A percentile compares a stretch with the other conserved stretches of the same genome.
Evolutionary conservation across 2,329 filamentous ascomycete species (phyloP).

Genomic region (Diaporthe ilicicola): DNA sequence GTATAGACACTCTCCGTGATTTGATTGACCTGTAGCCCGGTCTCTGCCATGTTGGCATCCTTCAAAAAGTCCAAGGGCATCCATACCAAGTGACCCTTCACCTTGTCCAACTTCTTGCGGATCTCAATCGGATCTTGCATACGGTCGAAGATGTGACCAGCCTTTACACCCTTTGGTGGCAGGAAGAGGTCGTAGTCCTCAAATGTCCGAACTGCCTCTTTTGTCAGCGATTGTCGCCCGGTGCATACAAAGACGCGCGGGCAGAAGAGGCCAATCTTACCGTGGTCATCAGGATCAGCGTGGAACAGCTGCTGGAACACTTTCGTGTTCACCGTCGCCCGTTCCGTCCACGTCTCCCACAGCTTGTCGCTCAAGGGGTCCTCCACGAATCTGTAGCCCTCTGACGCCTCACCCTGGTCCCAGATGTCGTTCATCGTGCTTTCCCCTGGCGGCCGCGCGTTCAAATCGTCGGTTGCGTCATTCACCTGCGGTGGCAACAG

Average conservation of each 20-base stretch:
- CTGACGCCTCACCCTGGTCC: constrained; percentile 69
- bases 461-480: constrained; percentile 72
- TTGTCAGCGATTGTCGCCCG: neutral
- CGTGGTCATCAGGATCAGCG: constrained; percentile 87
- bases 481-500: constrained; percentile 78
- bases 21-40: constrained; percentile 83
- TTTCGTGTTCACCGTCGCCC: constrained; percentile 75
- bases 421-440: constrained; percentile 71
- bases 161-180: constrained; percentile 73
- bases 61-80: constrained; percentile 90
- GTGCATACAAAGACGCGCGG: neutral
- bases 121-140: constrained; percentile 79
- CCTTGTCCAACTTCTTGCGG: constrained; percentile 76
- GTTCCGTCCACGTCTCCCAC: constrained; percentile 73
- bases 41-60: constrained; percentile 89
- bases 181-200: constrained; percentile 87
- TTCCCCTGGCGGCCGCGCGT: constrained; percentile 76
- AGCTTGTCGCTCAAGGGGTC: constrained; percentile 76
- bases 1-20: constrained; percentile 90
- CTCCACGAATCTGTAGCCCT: constrained; percentile 70
- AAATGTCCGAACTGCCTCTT: constrained; percentile 77
- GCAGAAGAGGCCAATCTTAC: constrained; percentile 50
- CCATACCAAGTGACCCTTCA: constrained; percentile 92
- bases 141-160: constrained; percentile 87
- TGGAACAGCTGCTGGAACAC: constrained; percentile 85